These are phyloP conservation scores for Iberis pinnata DNA, from an alignment of 345 rosid species.

Conservation along the genomic window DNA sequence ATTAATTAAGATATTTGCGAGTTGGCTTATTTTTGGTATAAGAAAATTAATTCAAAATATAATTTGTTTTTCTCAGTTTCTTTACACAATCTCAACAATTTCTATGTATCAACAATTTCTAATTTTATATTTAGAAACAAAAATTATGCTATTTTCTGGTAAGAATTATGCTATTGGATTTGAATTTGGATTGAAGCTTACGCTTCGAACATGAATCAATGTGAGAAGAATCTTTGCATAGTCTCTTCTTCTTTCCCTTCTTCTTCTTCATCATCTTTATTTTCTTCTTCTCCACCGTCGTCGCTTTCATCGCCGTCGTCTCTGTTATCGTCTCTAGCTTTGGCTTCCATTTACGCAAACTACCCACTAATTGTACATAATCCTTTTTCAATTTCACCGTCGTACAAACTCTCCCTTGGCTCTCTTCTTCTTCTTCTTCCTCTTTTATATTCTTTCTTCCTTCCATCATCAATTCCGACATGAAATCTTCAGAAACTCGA, in stretches of 20 bases:
- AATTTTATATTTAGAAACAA: too few relatives aligned
- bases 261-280: slow-evolving; percentile 26
- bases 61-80: slow-evolving; percentile 1
- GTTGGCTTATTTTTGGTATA: background rate
- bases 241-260: slow-evolving; percentile 41
- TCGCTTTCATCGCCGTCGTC: slow-evolving; percentile 31
- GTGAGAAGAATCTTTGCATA: slow-evolving; percentile 20
- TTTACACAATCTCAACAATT: slow-evolving; percentile 19
- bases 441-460: slow-evolving; percentile 15
- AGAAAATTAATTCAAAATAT: background rate
- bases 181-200: slow-evolving; percentile 30
- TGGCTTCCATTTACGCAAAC: slow-evolving; percentile 66
- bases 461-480: slow-evolving; percentile 53
- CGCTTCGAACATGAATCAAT: slow-evolving; percentile 25
- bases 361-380: slow-evolving; percentile 47
- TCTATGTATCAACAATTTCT: slow-evolving; percentile 21
- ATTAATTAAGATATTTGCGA: background rate
- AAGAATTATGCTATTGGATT: too few relatives aligned
- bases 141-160: too few relatives aligned
- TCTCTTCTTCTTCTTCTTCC: background rate
- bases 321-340: slow-evolving; percentile 76
- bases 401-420: slow-evolving; percentile 48
- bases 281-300: slow-evolving; percentile 27
- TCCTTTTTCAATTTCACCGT: slow-evolving; percentile 65
- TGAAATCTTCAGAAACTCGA: slow-evolving; percentile 74